Base-by-base conservation (phyloP, 306 rosid species). In the Vachellia pachyceras region DNA sequence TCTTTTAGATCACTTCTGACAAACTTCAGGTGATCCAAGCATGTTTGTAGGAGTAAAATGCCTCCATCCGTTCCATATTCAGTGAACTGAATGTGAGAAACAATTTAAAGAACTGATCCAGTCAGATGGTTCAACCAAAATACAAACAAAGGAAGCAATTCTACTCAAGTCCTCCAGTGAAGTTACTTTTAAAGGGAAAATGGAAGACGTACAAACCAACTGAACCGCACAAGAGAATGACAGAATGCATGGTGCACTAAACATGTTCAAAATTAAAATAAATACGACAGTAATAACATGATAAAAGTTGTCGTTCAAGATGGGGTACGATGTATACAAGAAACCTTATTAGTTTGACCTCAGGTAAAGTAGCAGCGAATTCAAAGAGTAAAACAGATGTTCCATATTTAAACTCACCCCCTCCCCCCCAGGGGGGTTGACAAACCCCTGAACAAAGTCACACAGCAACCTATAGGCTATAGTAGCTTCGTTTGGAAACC, bases 31-130 rank as follows among this genome's bases (percentile, higher is more conserved):
- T 90, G 90, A 87, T 92, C 97, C 82, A 96, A 81, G 87, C 99
- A 96, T 12, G 91, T 90, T 81, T 84, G 89, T 49, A 96, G 94
- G 84, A 96, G 88, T 84, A 94, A 83, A 85, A 89, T 88, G 94
- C 97, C 86, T 85, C 97, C 99, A 79, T 80, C 88, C 6, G 89
- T 81, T 84, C 97, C 99, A 85, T 81, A 85, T 72, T 92, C 97
- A 65, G 88, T 50, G 65, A 93, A 90, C 99, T 96, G 93, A 54
- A 76, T 86, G 46, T 44, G 50, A 72, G 75, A 79, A 76, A 78
- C 55, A 80, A 42, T 22, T 58, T 79, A 69, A 69, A 71, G 9
- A 57, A 54, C 37, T 47, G 82, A 85, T 55, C 68, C 80, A 79
- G 69, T 54, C 61, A 72, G 44, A 79, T 11, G 8, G 46, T 73